Base-by-base conservation (phyloP, 805 yeast species). In the Yamadazyma scolyti region DNA sequence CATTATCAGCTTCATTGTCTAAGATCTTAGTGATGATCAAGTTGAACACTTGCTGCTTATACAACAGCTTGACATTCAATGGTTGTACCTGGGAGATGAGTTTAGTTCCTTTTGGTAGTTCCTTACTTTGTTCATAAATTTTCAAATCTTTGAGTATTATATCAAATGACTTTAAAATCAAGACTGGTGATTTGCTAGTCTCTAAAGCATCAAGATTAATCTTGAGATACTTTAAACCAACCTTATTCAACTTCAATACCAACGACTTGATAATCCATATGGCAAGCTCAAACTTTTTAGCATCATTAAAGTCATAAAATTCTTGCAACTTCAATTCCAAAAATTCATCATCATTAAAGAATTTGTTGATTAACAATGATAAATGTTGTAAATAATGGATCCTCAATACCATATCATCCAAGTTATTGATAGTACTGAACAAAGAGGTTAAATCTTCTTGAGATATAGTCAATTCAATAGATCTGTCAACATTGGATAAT, bases 11-110 rank as follows among this genome's bases (percentile, higher is more conserved):
- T 5, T 44, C 29, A 53, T 73, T 78, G 3, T 68, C 69, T 0
- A 56, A 50, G 6, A 82, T 73, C 19, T 87, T 51, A 18, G 52
- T 54, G 5, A 86, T 65, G 1, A 77, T 60, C 6, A 66, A 58
- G 37, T 76, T 75, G 50, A 87, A 86, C 16, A 85, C 68, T 41
- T 79, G 79, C 49, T 93, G 98, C 50, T 87, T 87, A 67, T 82
- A 86, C 15, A 93, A 65, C 26, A 73, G 54, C 36, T 83, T 73
- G 12, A 82, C 72, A 37, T 79, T 75, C 33, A 82, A 67, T 40
- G 77, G 77, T 39, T 53, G 53, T 1, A 71, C 72, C n/a, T 61
- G 61, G 16, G 68, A 68, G 5, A 61, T 68, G 22, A 48, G 52
- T 43, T 50, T 66, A 10, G 41, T 40, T 23, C 46, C 44, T 19